Evolutionary conservation across 2,329 filamentous ascomycete genomes (phyloP).

Genomic region (Colletotrichum sansevieriae): DNA sequence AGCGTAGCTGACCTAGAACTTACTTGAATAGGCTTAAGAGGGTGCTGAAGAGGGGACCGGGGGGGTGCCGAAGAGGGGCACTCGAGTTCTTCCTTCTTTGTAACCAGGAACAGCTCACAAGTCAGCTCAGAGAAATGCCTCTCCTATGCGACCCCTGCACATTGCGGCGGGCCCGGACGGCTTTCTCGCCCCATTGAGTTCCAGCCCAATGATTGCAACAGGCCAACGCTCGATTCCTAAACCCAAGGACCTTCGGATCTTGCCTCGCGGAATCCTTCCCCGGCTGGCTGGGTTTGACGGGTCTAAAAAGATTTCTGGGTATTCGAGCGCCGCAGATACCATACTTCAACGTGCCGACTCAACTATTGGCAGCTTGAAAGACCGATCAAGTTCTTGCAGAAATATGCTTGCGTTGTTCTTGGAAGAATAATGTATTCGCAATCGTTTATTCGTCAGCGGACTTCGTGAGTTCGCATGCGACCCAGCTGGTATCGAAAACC

Average conservation of each 20-base stretch:
- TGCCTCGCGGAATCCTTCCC: conserved; percentile 31
- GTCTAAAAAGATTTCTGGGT: too few relatives aligned
- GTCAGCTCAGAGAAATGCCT: conserved; percentile 33
- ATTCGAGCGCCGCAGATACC: too few relatives aligned
- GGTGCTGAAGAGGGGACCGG: too few relatives aligned
- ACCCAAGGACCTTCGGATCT: conserved; percentile 31
- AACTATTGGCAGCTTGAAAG: too few relatives aligned
- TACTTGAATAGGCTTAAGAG: too few relatives aligned
- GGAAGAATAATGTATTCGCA: not conserved
- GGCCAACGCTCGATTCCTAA: conserved; percentile 9
- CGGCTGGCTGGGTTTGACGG: conserved; percentile 17
- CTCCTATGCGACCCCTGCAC: conserved; percentile 25
- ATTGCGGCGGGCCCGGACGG: conserved; percentile 31
- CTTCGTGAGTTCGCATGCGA: not conserved
- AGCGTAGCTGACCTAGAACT: too few relatives aligned
- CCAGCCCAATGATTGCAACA: conserved; percentile 33
- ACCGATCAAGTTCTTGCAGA: too few relatives aligned
- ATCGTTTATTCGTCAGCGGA: not conserved
- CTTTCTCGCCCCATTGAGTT: conserved; percentile 30
- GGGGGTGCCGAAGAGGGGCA: too few relatives aligned
- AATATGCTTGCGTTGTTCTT: not conserved
- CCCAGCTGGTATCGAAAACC: conserved; percentile 10
- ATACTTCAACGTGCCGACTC: too few relatives aligned
- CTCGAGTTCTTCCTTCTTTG: conserved; percentile 14
- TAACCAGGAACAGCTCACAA: conserved; percentile 26